These are phyloP conservation scores for Ceraceosorus guamensis DNA, from an alignment of 1,284 basidiomycete species.

Conservation along the genomic window DNA sequence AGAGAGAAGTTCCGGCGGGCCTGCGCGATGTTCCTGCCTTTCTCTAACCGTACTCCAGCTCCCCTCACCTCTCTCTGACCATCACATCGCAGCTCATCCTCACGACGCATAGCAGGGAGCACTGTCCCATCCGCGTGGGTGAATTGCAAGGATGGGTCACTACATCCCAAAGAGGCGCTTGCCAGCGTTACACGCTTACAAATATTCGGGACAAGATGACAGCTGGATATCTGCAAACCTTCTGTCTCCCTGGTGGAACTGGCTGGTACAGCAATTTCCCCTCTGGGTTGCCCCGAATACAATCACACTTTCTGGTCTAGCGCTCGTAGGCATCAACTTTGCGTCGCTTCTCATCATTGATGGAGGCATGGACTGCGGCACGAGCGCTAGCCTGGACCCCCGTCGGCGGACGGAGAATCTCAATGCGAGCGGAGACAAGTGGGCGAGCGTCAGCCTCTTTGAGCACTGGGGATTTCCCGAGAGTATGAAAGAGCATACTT, in stretches of 20 bases:
- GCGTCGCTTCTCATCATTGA: conserved; percentile 59
- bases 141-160: conserved; percentile 19
- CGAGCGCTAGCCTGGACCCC: conserved; percentile 35
- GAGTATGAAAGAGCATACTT: neutral
- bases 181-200: conserved; percentile 55
- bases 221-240: conserved; percentile 64
- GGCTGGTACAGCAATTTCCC: conserved; percentile 87
- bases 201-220: conserved; percentile 57
- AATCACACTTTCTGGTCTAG: conserved; percentile 60
- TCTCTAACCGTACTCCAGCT: no score
- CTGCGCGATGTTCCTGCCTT: no score
- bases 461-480: conserved; percentile 22
- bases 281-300: conserved; percentile 76
- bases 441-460: conserved; percentile 9
- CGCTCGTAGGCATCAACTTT: conserved; percentile 77
- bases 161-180: conserved; percentile 52
- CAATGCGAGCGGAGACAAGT: conserved; percentile 8
- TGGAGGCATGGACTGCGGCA: conserved; percentile 25
- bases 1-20: no score
- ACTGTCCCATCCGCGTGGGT: no score
- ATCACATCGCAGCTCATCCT: no score
- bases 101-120: no score
- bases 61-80: no score
- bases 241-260: conserved; percentile 86
- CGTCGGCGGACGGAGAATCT: conserved; percentile 13